Percentiles rank a stretch among this genome's conserved stretches.
Evolutionary conservation across 2,329 filamentous ascomycete genomes (phyloP).

Genomic region (Epichloe coenophiala): DNA sequence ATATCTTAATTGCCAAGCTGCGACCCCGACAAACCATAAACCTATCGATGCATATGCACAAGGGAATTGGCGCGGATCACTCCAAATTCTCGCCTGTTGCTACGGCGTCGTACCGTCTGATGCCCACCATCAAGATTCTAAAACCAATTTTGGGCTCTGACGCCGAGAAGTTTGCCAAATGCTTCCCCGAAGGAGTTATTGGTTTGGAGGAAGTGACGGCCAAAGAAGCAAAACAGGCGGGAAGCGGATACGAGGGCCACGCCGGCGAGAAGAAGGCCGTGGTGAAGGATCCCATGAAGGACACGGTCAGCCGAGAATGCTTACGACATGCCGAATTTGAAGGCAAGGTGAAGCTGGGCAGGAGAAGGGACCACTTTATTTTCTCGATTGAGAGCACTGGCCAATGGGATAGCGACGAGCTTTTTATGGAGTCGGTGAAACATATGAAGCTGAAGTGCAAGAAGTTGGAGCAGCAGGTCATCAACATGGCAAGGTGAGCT

Average conservation of each 20-base stretch:
- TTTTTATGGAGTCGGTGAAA: slow-evolving; percentile 83
- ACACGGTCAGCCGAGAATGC: slow-evolving; percentile 89
- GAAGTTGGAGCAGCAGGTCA: slow-evolving; percentile 56
- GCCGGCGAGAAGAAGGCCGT: slow-evolving; percentile 78
- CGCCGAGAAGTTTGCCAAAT: slow-evolving; percentile 77
- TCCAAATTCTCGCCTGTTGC: slow-evolving; percentile 96
- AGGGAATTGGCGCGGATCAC: slow-evolving; percentile 87
- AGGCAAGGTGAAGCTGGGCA: slow-evolving; percentile 85
- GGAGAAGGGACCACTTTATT: slow-evolving; percentile 91
- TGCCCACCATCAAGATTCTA: slow-evolving; percentile 76
- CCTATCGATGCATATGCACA: slow-evolving; percentile 84
- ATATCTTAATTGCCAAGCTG: slow-evolving; percentile 89
- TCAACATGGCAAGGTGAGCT: slow-evolving; percentile 43
- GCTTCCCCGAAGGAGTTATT: slow-evolving; percentile 85
- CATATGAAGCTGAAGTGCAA: slow-evolving; percentile 75
- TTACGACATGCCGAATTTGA: slow-evolving; percentile 86
- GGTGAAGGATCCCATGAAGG: slow-evolving; percentile 76
- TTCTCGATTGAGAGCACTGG: slow-evolving; percentile 91
- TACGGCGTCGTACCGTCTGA: slow-evolving; percentile 80
- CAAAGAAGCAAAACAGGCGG: slow-evolving; percentile 45
- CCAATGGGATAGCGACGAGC: slow-evolving; percentile 84
- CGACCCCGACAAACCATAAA: slow-evolving; percentile 80
- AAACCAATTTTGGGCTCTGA: slow-evolving; percentile 75
- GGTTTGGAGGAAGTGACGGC: slow-evolving; percentile 58
- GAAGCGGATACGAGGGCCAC: slow-evolving; percentile 57